phyloP scores from a whole-genome alignment of 1,139 yeast genomes.

The Kazachstania sp. region DNA sequence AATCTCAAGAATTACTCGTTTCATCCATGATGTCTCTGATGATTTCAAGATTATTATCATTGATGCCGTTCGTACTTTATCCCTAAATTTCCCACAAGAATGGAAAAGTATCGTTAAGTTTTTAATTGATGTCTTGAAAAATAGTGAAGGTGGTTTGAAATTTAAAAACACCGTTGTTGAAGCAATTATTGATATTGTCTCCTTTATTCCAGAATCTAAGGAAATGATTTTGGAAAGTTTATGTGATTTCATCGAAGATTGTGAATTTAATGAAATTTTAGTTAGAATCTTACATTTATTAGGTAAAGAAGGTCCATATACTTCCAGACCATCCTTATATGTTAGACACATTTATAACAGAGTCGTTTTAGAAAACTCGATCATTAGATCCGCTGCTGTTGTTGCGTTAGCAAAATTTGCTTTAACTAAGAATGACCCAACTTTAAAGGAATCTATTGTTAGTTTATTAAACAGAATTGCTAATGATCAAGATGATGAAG shows the following conservation, averaged over 20 bases:
- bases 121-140: constrained; percentile 76
- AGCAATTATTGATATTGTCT: constrained; percentile 84
- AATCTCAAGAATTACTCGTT: constrained; percentile 76
- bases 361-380: constrained; percentile 89
- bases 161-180: constrained; percentile 86
- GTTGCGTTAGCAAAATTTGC: constrained; percentile 89
- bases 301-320: constrained; percentile 90
- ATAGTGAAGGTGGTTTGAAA: constrained; percentile 72
- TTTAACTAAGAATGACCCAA: constrained; percentile 57
- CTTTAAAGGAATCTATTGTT: constrained; percentile 59
- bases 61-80: constrained; percentile 87
- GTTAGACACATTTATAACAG: constrained; percentile 95
- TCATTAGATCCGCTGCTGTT: constrained; percentile 93
- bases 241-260: constrained; percentile 96
- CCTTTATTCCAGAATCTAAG: constrained; percentile 79
- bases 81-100: constrained; percentile 87
- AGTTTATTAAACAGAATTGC: constrained; percentile 69
- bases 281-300: constrained; percentile 84
- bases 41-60: constrained; percentile 92
- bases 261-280: constrained; percentile 89
- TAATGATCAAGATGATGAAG: constrained; percentile 90
- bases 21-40: constrained; percentile 90
- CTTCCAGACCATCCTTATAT: constrained; percentile 79
- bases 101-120: constrained; percentile 76
- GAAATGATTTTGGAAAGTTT: constrained; percentile 78